Evolutionary conservation across 1,139 yeast species (phyloP), one percentile per base, ranked within the genome.

Genomic region (Debaryomycetaceae sp.): DNA sequence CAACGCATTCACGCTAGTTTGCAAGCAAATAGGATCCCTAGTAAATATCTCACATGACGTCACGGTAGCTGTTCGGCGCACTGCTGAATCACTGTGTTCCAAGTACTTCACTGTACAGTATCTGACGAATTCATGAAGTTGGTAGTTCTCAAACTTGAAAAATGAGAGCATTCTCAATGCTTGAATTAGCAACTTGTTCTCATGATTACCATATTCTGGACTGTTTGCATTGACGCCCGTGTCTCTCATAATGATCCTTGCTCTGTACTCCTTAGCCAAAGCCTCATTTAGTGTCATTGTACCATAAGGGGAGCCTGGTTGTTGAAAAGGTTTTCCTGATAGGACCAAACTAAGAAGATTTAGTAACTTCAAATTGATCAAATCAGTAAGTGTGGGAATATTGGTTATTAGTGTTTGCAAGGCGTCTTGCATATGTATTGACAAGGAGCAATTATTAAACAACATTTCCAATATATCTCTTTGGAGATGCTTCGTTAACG

Each of bases 241-340:
- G 53, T 87, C 96, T 48, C 85, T 78, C 1, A 83, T 66, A 3
- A 86, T 73, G 83, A 85, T 84, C 34, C 80, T 75, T 47, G 87
- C 84, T 51, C 98, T 75, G 62, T 86, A 89, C 47, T 83, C 88
- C 49, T 80, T 79, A 0, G 98, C 97, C 30, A 80, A 71, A 6
- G 80, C 70, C 11, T 82, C 75, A 51, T 81, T 83, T 75, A 87
- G 83, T 48, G 72, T 74, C 37, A 75, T 74, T n/a, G 73, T 68
- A n/a, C 83, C 80, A 50, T 78, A 81, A 2, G 97, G 97, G 7
- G 96, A 81, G 0, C 98, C 98, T 0, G 97, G 97, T 17, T 88
- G 88, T 46, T 79, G 82, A 60, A 87, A 91, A 11, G 81, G 80
- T 48, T 83, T 83, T 1, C 98, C 98, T 2, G 95, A 84, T 38